Evolutionary conservation across 2,329 filamentous ascomycete genomes (phyloP), one percentile per base, ranked within the genome.

Genomic region (Talaromyces piceae): DNA sequence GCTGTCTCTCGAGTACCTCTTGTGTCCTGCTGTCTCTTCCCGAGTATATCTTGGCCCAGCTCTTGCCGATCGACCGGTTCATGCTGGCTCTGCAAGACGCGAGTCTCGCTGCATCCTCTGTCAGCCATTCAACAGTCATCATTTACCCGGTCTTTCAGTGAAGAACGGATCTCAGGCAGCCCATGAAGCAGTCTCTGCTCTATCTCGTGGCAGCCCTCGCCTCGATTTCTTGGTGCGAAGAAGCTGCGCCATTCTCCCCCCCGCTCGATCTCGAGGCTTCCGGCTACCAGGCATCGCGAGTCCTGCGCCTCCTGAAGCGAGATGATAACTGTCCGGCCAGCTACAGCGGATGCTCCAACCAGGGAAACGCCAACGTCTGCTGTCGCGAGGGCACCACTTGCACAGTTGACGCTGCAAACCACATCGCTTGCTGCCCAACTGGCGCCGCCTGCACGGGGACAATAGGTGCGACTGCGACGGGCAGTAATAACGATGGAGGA

Each of bases 391-490:
- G 70, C 45, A 74, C 78, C 20, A 70, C 73, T 51, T 84, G 81
- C 67, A 74, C 76, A 39, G 72, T 74, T 47, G 81, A 84, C 64
- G 65, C 67, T 37, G 77, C 73, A 31, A 73, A 79, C 49, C 72
- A 82, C 54, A 76, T 83, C 49, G 81, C 80, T 22, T 84, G 81
- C 70, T 84, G 81, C 66, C 80, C 80, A 0, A 71, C 67, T 23
- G 75, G 77, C 47, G 76, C 77, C 12, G 74, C 69, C 25, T 84
- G 81, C 60, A 83, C 80, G 0, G 81, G 81, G 2, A 74, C 70
- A 7, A 71, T 83, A 8, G 65, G 70, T 0, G 65, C 59, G 2
- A 54, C 61, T 4, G 58, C 61, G n/a, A 52, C 50, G 3, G 27
- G 18, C 25, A 2, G 20, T 37, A 20, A 20, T 37, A 37, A 37